Evolutionary conservation across 2,329 filamentous ascomycete genomes (phyloP), one percentile per base, ranked within the genome.

Genomic region (Phoma herbarum): DNA sequence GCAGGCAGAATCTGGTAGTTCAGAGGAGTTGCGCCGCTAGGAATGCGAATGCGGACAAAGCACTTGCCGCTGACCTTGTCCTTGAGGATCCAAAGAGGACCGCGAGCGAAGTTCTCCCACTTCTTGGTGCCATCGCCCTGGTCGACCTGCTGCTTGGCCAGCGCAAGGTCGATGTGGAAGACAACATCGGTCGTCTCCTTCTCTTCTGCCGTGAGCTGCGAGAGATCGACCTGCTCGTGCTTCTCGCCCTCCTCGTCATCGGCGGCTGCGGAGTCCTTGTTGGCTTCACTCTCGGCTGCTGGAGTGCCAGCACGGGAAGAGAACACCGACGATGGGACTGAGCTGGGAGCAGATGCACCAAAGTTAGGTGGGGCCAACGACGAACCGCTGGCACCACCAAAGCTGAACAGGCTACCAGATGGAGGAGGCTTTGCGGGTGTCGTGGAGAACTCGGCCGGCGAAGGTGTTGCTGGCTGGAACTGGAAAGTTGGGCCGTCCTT

Each of bases 251-350:
- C 73, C 16, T 76, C 72, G 4, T 73, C 71, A 16, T 69, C 67
- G 14, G 64, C 66, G 22, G 64, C 68, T 16, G 64, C 67, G 10
- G 72, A 67, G 3, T 71, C 67, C 25, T 72, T 71, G 44, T 63
- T 75, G 4, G 63, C 66, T 39, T 76, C 75, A 1, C 66, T 67
- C 41, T 76, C 76, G 6, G 76, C 77, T 8, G 71, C 49, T 9
- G 76, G 76, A 10, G 76, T 78, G 16, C 64, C 65, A 35, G 76
- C 76, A 26, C 76, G 76, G 4, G 76, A 76, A 4, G 73, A 72
- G 41, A 76, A 68, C 1, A 68, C 69, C 8, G 74, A 76, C 2
- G 66, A 70, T 1, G 67, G 56, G 4, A 62, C 65, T 1, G 73
- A 74, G 39, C 59, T 64, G 12, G 59, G 57, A 12, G 65, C 68